Evolutionary conservation across 2,329 filamentous ascomycete species (phyloP).

Genomic region (Aspergillus ruber): DNA sequence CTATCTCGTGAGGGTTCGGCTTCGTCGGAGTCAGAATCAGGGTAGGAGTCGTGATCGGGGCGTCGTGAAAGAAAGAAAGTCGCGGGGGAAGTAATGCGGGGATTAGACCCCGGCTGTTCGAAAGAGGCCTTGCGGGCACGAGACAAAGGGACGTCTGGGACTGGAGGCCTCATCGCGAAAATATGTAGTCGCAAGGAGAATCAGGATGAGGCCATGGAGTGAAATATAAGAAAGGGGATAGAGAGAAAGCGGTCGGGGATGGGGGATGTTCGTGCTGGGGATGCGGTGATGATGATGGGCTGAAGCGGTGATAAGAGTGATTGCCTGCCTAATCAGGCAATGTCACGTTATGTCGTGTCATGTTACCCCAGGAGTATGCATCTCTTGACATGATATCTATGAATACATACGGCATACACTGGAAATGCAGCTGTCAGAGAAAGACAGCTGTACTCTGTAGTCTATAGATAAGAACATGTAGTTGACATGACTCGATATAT

Average conservation of each 20-base stretch:
- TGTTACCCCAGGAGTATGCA: conserved; percentile 1
- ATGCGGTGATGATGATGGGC: conserved; percentile 3
- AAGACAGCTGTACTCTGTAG: too few relatives aligned
- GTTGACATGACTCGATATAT: too few relatives aligned
- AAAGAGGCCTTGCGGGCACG: conserved; percentile 31
- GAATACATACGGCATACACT: too few relatives aligned
- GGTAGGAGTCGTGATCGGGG: conserved; percentile 39
- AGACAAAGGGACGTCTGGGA: conserved; percentile 26
- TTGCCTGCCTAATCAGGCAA: not conserved
- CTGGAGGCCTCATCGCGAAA: conserved; percentile 32
- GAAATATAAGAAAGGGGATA: not conserved
- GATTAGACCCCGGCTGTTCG: conserved; percentile 30
- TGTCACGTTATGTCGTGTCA: conserved; percentile 8
- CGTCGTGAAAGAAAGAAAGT: conserved; percentile 57
- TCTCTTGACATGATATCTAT: too few relatives aligned
- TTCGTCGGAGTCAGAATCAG: conserved; percentile 20
- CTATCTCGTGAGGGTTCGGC: conserved; percentile 34
- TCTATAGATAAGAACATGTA: too few relatives aligned
- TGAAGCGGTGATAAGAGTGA: not conserved
- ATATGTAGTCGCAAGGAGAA: conserved; percentile 2
- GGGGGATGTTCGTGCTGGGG: not conserved
- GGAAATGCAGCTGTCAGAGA: too few relatives aligned
- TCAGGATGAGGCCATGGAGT: not conserved
- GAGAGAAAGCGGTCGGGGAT: not conserved
- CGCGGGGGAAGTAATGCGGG: conserved; percentile 41